Percentiles rank a stretch among this genome's conserved stretches.
These are phyloP conservation scores for Neonectria hederae DNA, from an alignment of 2,329 filamentous ascomycete genomes.

Conservation along the genomic window DNA sequence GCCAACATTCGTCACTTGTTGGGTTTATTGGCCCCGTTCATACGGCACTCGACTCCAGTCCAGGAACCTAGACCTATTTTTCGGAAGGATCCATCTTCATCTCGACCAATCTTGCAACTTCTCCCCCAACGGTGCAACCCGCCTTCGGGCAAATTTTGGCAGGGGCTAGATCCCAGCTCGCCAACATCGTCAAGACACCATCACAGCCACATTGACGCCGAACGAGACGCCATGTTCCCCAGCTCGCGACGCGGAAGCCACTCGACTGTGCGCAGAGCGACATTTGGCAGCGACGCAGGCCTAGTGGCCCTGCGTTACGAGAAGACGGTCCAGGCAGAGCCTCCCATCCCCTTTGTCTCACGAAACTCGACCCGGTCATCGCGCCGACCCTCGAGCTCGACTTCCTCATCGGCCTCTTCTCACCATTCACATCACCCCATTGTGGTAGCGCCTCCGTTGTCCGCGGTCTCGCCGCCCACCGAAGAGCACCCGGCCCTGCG, in stretches of 20 bases:
- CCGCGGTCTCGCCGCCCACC: constrained; percentile 54
- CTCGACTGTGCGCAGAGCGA: constrained; percentile 45
- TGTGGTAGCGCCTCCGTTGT: constrained; percentile 43
- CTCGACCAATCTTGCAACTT: neutral
- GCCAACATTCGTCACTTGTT: neutral
- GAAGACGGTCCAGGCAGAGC: constrained; percentile 65
- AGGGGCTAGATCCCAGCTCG: constrained; percentile 19
- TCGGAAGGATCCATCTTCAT: neutral
- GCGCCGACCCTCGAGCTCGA: constrained; percentile 39
- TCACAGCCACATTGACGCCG: constrained; percentile 15
- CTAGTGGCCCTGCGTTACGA: constrained; percentile 69
- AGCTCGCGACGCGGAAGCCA: constrained; percentile 56
- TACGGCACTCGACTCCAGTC: neutral
- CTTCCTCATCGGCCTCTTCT: constrained; percentile 24
- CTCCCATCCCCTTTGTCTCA: constrained; percentile 63
- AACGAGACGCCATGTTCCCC: constrained; percentile 47
- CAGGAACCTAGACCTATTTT: neutral
- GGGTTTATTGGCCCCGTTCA: neutral
- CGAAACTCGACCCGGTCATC: constrained; percentile 51
- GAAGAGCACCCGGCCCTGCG: constrained; percentile 66
- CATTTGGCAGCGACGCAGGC: constrained; percentile 58
- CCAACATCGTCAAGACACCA: constrained; percentile 16
- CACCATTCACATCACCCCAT: constrained; percentile 34
- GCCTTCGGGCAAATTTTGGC: constrained; percentile 15
- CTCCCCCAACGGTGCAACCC: neutral